phyloP scores from a whole-genome alignment of 2,329 filamentous ascomycete species.

The Thelonectria olida region DNA sequence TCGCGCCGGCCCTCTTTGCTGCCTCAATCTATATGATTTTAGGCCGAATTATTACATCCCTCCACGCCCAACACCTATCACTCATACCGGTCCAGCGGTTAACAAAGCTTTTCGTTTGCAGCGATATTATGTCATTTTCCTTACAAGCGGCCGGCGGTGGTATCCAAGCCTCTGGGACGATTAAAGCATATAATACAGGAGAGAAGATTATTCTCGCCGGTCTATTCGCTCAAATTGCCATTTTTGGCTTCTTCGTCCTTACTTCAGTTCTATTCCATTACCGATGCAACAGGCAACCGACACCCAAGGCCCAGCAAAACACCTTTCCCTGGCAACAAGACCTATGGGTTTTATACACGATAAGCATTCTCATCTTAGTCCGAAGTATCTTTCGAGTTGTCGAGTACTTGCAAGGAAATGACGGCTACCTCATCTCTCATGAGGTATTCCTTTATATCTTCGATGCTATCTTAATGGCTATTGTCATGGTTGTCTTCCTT shows the following conservation, averaged over 20 bases:
- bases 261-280: background rate
- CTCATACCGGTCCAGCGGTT: constrained; percentile 51
- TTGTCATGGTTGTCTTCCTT: constrained; percentile 51
- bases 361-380: constrained; percentile 53
- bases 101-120: constrained; percentile 63
- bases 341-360: constrained; percentile 44
- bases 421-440: constrained; percentile 51
- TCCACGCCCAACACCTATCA: constrained; percentile 46
- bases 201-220: constrained; percentile 64
- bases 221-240: constrained; percentile 64
- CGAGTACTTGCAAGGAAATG: constrained; percentile 56
- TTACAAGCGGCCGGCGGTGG: constrained; percentile 58
- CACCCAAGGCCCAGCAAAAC: background rate
- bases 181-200: constrained; percentile 44
- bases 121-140: constrained; percentile 62
- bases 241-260: constrained; percentile 52
- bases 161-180: constrained; percentile 36
- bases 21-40: background rate
- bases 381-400: constrained; percentile 57
- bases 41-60: background rate
- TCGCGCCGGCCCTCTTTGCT: background rate
- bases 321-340: constrained; percentile 42
- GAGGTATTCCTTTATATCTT: constrained; percentile 56
- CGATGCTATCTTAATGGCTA: constrained; percentile 51
- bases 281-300: background rate